A percentile compares a stretch with the other conserved stretches of the same genome.
Conservation (phyloP, 345 rosid genomes). For the Isatis tinctoria region DNA sequence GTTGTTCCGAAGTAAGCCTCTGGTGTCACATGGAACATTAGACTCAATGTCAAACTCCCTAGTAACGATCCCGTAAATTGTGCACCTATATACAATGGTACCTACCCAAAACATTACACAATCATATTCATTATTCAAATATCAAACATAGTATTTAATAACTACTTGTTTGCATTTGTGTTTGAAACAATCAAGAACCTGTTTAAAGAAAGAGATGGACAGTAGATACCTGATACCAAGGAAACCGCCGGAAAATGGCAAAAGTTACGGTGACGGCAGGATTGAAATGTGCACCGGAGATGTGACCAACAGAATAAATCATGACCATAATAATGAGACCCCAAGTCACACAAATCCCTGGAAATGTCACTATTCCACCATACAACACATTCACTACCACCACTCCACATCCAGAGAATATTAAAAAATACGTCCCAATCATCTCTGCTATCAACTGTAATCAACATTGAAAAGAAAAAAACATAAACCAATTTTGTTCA, state of each 20-base stretch:
- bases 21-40: conserved; percentile 43
- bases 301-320: conserved; percentile 65
- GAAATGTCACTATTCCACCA: conserved; percentile 51
- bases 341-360: conserved; percentile 63
- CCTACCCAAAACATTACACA: conserved; percentile 31
- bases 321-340: conserved; percentile 74
- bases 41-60: conserved; percentile 47
- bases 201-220: neutral
- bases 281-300: conserved; percentile 85
- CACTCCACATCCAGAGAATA: conserved; percentile 71
- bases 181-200: neutral
- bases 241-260: conserved; percentile 53
- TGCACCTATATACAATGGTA: conserved; percentile 48
- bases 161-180: neutral
- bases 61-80: conserved; percentile 52
- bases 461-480: neutral
- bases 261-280: conserved; percentile 69
- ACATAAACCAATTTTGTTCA: neutral
- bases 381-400: conserved; percentile 60
- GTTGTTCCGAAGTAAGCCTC: conserved; percentile 53
- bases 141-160: neutral
- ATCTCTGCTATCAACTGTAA: conserved; percentile 59
- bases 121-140: neutral
- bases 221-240: conserved; percentile 38
- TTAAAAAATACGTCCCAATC: conserved; percentile 67